Conservation (phyloP, 768 basidiomycete species). For the Exsudoporus frostii region DNA sequence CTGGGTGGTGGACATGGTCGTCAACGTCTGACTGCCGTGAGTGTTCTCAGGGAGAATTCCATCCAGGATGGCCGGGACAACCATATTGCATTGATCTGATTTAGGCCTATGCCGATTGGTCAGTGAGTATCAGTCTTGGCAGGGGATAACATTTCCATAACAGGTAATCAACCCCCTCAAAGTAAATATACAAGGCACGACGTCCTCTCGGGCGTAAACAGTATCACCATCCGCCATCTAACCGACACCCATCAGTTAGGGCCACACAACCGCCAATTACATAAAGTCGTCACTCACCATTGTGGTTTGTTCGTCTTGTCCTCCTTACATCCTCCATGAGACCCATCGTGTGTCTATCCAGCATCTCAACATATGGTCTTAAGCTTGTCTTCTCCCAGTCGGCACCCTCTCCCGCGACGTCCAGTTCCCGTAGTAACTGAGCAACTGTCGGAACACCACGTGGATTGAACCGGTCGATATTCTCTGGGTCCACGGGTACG, state of each 20-base stretch:
- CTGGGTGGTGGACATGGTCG: constrained; percentile 24
- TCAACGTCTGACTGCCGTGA: constrained; percentile 4
- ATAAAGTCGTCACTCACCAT: constrained; percentile 11
- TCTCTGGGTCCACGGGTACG: constrained; percentile 80
- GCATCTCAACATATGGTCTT: constrained; percentile 84
- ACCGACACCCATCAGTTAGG: not conserved
- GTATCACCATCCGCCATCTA: constrained; percentile 29
- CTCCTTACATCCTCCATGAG: constrained; percentile 32
- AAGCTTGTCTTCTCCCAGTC: constrained; percentile 89
- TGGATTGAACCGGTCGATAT: constrained; percentile 81
- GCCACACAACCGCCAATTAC: not conserved
- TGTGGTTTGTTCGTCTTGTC: constrained; percentile 17
- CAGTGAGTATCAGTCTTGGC: constrained; percentile 9
- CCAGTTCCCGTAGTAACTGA: constrained; percentile 79
- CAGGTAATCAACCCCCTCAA: not conserved
- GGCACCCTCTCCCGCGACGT: constrained; percentile 51
- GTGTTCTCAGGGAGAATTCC: constrained; percentile 14
- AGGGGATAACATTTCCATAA: not conserved
- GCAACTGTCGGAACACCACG: constrained; percentile 81
- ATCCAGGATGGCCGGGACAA: not conserved
- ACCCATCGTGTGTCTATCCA: constrained; percentile 64
- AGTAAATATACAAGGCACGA: no score
- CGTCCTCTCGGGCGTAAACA: not conserved
- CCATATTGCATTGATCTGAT: not conserved
- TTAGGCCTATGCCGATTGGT: constrained; percentile 16